Percentiles rank a stretch among this genome's conserved stretches.
phyloP scores from a whole-genome alignment of 441 rosid species.

The Heliophila coronopifolia region DNA sequence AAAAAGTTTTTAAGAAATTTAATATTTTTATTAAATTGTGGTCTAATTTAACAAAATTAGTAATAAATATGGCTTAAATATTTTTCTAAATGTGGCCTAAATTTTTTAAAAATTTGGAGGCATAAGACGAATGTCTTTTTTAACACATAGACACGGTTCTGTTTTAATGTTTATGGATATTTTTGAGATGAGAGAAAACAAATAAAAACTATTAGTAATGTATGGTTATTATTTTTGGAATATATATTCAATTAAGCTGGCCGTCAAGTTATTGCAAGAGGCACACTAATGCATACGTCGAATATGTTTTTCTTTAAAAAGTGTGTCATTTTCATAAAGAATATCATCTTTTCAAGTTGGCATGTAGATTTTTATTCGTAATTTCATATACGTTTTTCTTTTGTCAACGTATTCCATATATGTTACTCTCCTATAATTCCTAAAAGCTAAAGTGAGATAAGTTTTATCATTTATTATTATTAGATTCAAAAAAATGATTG shows the following conservation, averaged over 20 bases:
- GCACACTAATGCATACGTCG: slow-evolving; percentile 1
- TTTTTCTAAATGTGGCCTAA: too few relatives aligned
- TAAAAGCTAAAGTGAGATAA: slow-evolving; percentile 5
- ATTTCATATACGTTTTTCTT: background rate
- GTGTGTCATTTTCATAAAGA: background rate
- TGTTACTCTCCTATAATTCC: slow-evolving; percentile 2
- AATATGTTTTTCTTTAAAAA: background rate
- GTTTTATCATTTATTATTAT: background rate
- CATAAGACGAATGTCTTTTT: too few relatives aligned
- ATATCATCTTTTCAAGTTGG: slow-evolving; percentile 16
- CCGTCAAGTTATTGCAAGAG: slow-evolving; percentile 20
- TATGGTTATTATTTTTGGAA: too few relatives aligned
- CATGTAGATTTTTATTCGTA: slow-evolving; percentile 6
- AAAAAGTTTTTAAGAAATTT: too few relatives aligned
- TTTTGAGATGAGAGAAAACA: background rate
- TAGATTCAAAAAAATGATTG: background rate
- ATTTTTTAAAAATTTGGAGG: too few relatives aligned
- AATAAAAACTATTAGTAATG: too few relatives aligned
- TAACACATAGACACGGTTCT: too few relatives aligned
- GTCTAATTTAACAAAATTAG: too few relatives aligned
- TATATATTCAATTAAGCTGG: background rate
- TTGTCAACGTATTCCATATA: slow-evolving; percentile 21
- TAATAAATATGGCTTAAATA: too few relatives aligned
- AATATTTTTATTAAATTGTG: too few relatives aligned
- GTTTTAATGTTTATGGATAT: background rate